Conservation (phyloP, 371 early-diverging fungal species). For the Mucor saturninus region DNA sequence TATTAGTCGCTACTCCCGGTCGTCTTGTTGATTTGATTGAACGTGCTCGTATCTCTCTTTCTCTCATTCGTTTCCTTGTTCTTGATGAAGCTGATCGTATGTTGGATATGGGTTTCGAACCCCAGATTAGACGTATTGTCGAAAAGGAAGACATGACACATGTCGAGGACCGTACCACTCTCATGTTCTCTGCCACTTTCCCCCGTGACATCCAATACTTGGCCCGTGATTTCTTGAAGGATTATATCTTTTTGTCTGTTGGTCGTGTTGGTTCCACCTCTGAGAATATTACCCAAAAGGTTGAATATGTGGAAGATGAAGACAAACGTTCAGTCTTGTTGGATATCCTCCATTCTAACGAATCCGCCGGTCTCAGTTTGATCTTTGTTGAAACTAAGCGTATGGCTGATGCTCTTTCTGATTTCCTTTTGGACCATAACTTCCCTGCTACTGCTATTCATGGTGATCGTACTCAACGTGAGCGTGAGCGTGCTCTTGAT, state of each 20-base stretch:
- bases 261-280: slow-evolving; percentile 96
- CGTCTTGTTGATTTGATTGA: slow-evolving; percentile 95
- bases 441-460: slow-evolving; percentile 97
- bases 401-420: slow-evolving; percentile 94
- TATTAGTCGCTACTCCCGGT: slow-evolving; percentile 97
- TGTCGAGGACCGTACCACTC: slow-evolving; percentile 83
- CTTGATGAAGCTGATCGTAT: slow-evolving; percentile 96
- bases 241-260: slow-evolving; percentile 92
- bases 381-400: slow-evolving; percentile 99
- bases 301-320: slow-evolving; percentile 86
- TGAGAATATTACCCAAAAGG: slow-evolving; percentile 92
- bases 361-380: slow-evolving; percentile 78
- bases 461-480: slow-evolving; percentile 95
- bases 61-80: slow-evolving; percentile 82
- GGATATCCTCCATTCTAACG: slow-evolving; percentile 80
- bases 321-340: slow-evolving; percentile 88
- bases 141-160: slow-evolving; percentile 91
- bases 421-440: slow-evolving; percentile 69
- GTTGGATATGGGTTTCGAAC: slow-evolving; percentile 71
- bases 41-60: slow-evolving; percentile 82
- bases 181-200: slow-evolving; percentile 98
- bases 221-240: slow-evolving; percentile 92
- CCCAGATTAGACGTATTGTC: slow-evolving; percentile 95
- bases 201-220: slow-evolving; percentile 93
- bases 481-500: slow-evolving; percentile 94